Evolutionary conservation across 345 rosid species (phyloP), one percentile per base, ranked within the genome.

Genomic region (Ceriops tagal): DNA sequence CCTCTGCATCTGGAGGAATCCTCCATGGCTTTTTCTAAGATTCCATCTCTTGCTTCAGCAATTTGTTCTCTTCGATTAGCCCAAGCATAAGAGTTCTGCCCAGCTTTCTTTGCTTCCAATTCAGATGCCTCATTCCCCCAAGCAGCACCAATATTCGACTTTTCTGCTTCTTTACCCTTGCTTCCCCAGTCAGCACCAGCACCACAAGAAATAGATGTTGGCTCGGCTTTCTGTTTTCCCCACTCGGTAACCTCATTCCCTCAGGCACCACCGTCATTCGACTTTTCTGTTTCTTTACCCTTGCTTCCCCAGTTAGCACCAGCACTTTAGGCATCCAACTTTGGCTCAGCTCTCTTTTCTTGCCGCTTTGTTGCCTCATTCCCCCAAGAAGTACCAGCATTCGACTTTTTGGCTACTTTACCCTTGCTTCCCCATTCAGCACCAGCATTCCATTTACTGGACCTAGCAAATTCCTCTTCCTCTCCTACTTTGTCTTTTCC

Each of bases 381-480:
- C 30, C 56, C 24, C 62, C 39, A 13, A 2, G 51, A 8, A 15
- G 34, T 7, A 51, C 6, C 32, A 65, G 11, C 18, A 20, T 7
- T n/a, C 32, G n/a, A n/a, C n/a, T 53, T 19, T 5, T 0, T 46
- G 22, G 22, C 28, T 70, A 55, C 60, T 27, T 11, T 26, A 26
- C 18, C 49, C 21, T 51, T 73, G 64, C 78, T 65, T 53, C 56
- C 76, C 82, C 84, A 79, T 59, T 60, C 69, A 53, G 59, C 53
- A 53, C 60, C 22, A 52, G 74, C 65, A 37, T 72, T 72, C 66
- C 69, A 65, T 43, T 70, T 60, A 26, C 43, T 16, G 49, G 71
- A 34, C 46, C 8, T 26, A 5, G 35, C 68, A 61, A 57, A 35
- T 53, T 62, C 63, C 37, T 26, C 56, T 52, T 52, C 20, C 34